phyloP scores from a whole-genome alignment of 805 yeast species.

The Hyphopichia homilentoma region DNA sequence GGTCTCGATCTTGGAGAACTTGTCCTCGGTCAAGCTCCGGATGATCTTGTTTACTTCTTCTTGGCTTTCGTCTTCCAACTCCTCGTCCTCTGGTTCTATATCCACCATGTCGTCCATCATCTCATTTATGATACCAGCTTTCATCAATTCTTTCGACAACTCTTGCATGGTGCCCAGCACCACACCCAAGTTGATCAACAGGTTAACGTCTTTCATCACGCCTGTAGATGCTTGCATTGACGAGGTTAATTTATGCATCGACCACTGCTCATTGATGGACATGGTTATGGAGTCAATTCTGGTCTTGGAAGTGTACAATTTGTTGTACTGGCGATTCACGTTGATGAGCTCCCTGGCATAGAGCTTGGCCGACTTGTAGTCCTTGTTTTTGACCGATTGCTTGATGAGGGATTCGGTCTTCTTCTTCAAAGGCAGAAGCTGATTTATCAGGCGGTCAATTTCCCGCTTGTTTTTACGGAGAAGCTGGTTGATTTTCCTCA shows the following conservation, averaged over 20 bases:
- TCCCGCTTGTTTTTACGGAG: constrained; percentile 83
- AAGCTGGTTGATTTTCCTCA: constrained; percentile 71
- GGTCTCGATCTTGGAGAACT: constrained; percentile 30
- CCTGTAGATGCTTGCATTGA: constrained; percentile 74
- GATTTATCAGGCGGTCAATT: constrained; percentile 71
- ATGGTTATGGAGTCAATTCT: constrained; percentile 80
- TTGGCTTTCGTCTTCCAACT: constrained; percentile 62
- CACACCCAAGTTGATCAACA: constrained; percentile 73
- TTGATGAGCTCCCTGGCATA: constrained; percentile 81
- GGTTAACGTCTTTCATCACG: constrained; percentile 86
- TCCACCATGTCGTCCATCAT: constrained; percentile 93
- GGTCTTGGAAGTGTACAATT: constrained; percentile 77
- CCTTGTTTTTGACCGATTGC: constrained; percentile 72
- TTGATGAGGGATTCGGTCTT: constrained; percentile 78
- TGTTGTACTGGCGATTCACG: constrained; percentile 66
- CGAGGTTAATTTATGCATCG: constrained; percentile 75
- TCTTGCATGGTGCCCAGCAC: constrained; percentile 80
- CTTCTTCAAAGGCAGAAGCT: constrained; percentile 54
- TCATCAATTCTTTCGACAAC: constrained; percentile 80
- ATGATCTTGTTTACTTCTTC: constrained; percentile 62
- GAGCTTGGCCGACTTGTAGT: constrained; percentile 65
- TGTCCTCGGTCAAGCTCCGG: constrained; percentile 36
- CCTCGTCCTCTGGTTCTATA: constrained; percentile 53
- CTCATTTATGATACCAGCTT: constrained; percentile 83
- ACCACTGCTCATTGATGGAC: constrained; percentile 91